These are phyloP conservation scores for Bolboschoenus planiculmis DNA, from an alignment of 176 grass and related monocot species.

Conservation along the genomic window DNA sequence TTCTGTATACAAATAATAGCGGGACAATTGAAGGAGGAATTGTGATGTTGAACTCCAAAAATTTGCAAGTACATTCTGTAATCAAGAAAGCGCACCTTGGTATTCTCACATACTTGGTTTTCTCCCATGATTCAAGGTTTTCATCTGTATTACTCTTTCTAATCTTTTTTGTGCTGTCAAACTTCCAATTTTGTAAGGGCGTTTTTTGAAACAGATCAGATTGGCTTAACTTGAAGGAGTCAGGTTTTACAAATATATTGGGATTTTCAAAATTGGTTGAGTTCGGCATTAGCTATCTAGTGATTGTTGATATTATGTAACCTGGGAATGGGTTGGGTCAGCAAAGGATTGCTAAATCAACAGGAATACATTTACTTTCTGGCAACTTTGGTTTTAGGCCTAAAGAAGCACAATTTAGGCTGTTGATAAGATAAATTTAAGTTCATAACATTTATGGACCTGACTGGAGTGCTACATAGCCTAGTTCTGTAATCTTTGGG, in stretches of 20 bases:
- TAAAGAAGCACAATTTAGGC: background rate
- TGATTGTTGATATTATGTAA: background rate
- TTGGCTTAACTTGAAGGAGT: background rate
- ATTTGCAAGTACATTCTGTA: conserved; percentile 44
- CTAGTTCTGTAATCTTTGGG: background rate
- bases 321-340: background rate
- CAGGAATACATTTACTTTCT: background rate
- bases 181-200: conserved; percentile 1
- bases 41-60: conserved; percentile 40
- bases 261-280: background rate
- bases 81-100: conserved; percentile 96
- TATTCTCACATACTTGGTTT: conserved; percentile 56
- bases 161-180: background rate
- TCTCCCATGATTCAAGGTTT: conserved; percentile 80
- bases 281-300: background rate
- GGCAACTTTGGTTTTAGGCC: background rate
- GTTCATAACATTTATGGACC: background rate
- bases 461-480: background rate
- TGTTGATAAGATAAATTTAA: background rate
- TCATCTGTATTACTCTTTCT: conserved; percentile 16
- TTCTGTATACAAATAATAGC: conserved; percentile 32
- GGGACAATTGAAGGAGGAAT: conserved; percentile 81
- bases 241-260: background rate
- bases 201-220: background rate
- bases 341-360: background rate